These are phyloP conservation scores for Albizia julibrissin DNA, from an alignment of 306 rosid species.

Conservation along the genomic window DNA sequence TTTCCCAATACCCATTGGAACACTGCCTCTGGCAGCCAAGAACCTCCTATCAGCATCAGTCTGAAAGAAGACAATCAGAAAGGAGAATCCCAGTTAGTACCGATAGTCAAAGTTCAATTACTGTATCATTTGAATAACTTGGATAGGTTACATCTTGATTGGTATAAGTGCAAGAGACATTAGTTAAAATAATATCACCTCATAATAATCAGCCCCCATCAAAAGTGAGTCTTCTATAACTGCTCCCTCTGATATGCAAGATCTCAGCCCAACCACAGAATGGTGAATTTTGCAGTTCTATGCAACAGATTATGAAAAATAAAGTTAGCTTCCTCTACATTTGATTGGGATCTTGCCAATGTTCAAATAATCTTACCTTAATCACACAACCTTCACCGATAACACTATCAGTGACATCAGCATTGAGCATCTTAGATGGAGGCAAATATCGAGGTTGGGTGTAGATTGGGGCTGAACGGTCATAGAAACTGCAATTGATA, in stretches of 20 bases:
- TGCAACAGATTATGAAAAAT: constrained; percentile 18
- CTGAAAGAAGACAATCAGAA: constrained; percentile 49
- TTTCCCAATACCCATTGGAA: constrained; percentile 91
- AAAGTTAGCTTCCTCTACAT: constrained; percentile 27
- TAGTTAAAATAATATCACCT: constrained; percentile 50
- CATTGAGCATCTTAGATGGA: constrained; percentile 99
- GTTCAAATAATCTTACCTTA: constrained; percentile 56
- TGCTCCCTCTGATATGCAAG: constrained; percentile 98
- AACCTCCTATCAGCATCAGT: constrained; percentile 87
- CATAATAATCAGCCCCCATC: constrained; percentile 99
- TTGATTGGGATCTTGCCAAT: constrained; percentile 4
- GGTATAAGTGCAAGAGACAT: not conserved
- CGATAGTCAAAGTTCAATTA: constrained; percentile 14
- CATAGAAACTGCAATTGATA: constrained; percentile 75
- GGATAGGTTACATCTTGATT: constrained; percentile 9
- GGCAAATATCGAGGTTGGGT: constrained; percentile 98
- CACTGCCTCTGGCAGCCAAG: constrained; percentile 83
- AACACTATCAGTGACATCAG: constrained; percentile 96
- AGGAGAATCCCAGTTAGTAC: constrained; percentile 9
- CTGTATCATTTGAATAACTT: not conserved
- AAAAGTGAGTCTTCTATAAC: constrained; percentile 87
- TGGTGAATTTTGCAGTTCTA: constrained; percentile 98
- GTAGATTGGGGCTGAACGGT: constrained; percentile 97
- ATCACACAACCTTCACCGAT: constrained; percentile 99
- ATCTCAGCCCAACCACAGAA: constrained; percentile 90